Base-by-base conservation (phyloP, 2,329 filamentous ascomycete genomes). In the Coleophoma cylindrospora region DNA sequence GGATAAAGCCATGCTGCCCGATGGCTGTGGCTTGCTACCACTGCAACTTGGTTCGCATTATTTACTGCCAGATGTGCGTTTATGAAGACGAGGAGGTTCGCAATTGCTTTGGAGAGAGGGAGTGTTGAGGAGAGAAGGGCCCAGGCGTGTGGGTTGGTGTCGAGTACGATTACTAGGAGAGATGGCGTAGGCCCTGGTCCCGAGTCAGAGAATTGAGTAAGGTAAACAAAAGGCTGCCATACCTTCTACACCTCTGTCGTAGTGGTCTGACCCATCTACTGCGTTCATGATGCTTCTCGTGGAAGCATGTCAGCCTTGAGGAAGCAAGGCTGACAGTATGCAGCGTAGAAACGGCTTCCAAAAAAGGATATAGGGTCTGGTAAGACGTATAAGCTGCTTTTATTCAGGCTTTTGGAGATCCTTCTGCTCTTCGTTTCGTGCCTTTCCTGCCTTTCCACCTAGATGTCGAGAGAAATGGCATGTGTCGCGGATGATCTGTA, bases 121-220 rank as follows among this genome's bases (percentile, higher is more conserved):
- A 97, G 83, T 33, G 80, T 81, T 50, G 82, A 71, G 53, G 84
- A 76, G 41, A 97, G 80, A 53, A 89, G 77, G 7, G 89, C 84
- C 94, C 94, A 96, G 61, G 94, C 91, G 61, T 91, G 87, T 2
- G 94, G 94, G 67, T 99, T 99, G 22, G 92, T 96, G 73, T 99
- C 94, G 72, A 99, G 80, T 63, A 99, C 79, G 62, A 99, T 85
- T 59, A 90, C 87, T 47, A 96, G 83, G 34, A 99, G 84, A 13
- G 92, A 95, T 1, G 94, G 89, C 5, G 79, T 73, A 55, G 81
- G 79, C 49, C 75, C 77, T 67, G 40, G 32, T 40, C 9, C 47
- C 47, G 41, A 15, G 40, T 43, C 11, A 43, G 41, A 14, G 19
- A 49, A 49, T 60, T 51, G 57, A 12, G 53, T 41, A 43, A 19